Percentiles rank a stretch among this genome's conserved stretches.
These are phyloP conservation scores for Cutaneotrichosporon sp. DNA, from an alignment of 1,284 basidiomycete species.

Conservation along the genomic window DNA sequence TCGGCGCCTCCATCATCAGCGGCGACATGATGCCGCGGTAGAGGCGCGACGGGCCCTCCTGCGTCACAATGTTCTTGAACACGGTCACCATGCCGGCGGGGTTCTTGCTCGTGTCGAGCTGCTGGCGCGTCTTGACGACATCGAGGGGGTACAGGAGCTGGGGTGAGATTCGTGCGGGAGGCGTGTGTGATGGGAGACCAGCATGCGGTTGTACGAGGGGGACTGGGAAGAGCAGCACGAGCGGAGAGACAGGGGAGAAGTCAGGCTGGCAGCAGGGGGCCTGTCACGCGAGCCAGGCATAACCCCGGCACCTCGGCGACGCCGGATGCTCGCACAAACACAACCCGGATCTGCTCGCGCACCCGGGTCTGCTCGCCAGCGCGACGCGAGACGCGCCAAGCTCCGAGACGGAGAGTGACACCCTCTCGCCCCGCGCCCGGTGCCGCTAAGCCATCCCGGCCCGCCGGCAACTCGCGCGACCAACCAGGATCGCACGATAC, in stretches of 20 bases:
- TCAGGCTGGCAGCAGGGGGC: too few species aligned
- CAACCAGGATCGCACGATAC: background rate
- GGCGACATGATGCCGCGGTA: constrained; percentile 96
- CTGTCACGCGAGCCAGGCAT: too few species aligned
- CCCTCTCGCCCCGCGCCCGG: background rate
- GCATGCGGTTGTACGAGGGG: too few species aligned
- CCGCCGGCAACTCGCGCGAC: background rate
- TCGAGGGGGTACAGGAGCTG: constrained; percentile 44
- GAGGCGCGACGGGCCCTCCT: constrained; percentile 74
- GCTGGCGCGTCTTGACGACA: constrained; percentile 93
- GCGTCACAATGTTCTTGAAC: constrained; percentile 67
- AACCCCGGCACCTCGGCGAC: too few species aligned
- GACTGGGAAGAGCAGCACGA: too few species aligned
- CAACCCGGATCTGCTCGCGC: too few species aligned
- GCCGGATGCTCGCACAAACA: too few species aligned
- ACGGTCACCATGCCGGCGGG: constrained; percentile 72
- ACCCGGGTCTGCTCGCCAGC: too few species aligned
- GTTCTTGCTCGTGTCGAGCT: constrained; percentile 81
- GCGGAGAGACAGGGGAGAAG: too few species aligned
- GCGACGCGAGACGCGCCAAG: background rate
- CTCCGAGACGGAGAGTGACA: background rate
- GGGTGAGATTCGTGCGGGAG: background rate
- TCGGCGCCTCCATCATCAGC: constrained; percentile 92
- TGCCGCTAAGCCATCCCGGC: background rate
- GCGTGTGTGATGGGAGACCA: background rate